Evolutionary conservation across 75 land plant species (phyloP).

Genomic region (Pinus tabuliformis): DNA sequence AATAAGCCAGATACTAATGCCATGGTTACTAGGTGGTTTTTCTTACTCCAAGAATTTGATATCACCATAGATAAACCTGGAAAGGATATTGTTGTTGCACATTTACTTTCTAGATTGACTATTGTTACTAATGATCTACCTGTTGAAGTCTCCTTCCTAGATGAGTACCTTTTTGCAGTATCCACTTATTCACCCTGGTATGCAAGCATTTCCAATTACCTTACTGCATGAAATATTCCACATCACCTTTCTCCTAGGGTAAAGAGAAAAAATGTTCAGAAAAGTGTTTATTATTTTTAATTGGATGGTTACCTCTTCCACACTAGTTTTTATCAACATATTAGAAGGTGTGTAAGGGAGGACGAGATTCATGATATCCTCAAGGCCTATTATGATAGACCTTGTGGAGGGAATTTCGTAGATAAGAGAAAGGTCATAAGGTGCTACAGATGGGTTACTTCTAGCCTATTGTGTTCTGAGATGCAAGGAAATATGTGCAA

Average conservation of each 20-base stretch:
- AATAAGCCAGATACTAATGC: background rate
- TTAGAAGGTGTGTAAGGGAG: too few species aligned
- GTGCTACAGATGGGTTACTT: too few species aligned
- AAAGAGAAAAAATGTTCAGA: background rate
- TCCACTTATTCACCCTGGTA: background rate
- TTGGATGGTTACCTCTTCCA: background rate
- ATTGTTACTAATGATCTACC: background rate
- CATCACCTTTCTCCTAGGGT: background rate
- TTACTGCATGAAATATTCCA: background rate
- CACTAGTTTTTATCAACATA: too few species aligned
- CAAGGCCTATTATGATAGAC: too few species aligned
- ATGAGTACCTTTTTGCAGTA: background rate
- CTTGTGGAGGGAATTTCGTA: too few species aligned
- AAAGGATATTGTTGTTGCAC: background rate
- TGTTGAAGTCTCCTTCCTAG: background rate
- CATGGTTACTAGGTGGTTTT: slow-evolving; percentile 3
- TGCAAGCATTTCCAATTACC: background rate
- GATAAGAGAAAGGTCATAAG: too few species aligned
- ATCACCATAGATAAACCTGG: slow-evolving; percentile 11
- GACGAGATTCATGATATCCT: too few species aligned
- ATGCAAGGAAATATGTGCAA: too few species aligned
- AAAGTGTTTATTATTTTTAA: background rate
- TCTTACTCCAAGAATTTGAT: slow-evolving; percentile 16
- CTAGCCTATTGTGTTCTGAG: too few species aligned
- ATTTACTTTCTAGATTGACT: background rate